Evolutionary conservation across 2,329 filamentous ascomycete genomes (phyloP), one percentile per base, ranked within the genome.

Genomic region (Xylaria arbuscula): DNA sequence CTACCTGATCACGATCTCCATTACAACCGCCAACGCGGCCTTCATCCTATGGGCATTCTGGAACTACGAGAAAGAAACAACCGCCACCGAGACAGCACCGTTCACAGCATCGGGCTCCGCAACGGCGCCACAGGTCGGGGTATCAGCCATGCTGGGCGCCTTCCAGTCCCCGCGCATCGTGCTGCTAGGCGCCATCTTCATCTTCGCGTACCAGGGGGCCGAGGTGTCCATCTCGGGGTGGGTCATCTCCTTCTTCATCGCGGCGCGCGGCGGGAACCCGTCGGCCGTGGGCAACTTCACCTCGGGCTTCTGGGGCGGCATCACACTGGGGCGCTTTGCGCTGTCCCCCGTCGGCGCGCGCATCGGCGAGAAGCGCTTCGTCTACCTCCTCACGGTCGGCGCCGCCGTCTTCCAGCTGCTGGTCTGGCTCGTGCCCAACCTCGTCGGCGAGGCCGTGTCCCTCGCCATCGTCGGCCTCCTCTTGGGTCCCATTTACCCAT

Each of bases 181-280:
- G 0, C 80, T 96, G 1, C 84, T 96, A 0, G 92, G 92, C 2
- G 90, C 93, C 0, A 78, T 93, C 10, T 96, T 96, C 82, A 92
- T 96, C 78, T 96, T 97, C 78, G 88, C 90, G 32, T 97, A 97
- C 78, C 92, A 96, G 79, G 93, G 93, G 40, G 91, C 92, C 42
- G 93, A 97, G 80, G 93, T 97, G 17, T 90, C 90, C 15, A 92
- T 95, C 71, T 93, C 91, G 0, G 93, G 93, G 62, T 97, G 93
- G 93, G 90, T 95, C 57, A 93, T 95, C 70, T 93, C 91, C 2
- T 97, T 94, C 81, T 83, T 97, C 47, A 93, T 96, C 79, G 86
- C 87, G 58, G 87, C 89, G 70, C 89, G 93, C 45, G 83, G 89
- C 65, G 93, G 92, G 15, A 85, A 91, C 73, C 92, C 92, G 7